Base-by-base conservation (phyloP, 2,329 filamentous ascomycete species). In the Colletotrichum spinosum region DNA sequence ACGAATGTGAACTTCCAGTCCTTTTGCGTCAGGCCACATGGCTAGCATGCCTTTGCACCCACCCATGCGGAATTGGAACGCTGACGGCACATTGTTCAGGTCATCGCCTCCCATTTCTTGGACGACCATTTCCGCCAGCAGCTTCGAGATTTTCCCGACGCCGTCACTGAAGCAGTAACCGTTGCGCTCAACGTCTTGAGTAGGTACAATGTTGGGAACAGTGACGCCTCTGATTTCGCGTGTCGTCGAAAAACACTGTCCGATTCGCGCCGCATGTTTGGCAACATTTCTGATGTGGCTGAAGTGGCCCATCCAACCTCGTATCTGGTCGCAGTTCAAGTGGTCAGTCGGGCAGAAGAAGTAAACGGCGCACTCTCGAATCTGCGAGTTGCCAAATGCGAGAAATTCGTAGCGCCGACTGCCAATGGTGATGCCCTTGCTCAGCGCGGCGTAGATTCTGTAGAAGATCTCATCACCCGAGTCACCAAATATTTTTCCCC, bases 171-270 rank as follows among this genome's bases (percentile, higher is more conserved):
- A 99, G 66, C 83, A 91, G 72, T 88, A 89, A 0, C 82, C 86
- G 51, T 92, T 88, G 2, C 84, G 83, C 64, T 88, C 81, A 17
- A 98, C 86, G 69, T 98, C 96, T 0, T 83, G 77, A 38, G 95
- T 92, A 4, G 81, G 87, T 6, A 82, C 81, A 11, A 86, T 81
- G 2, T 83, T 81, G 0, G 86, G 86, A 7, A 90, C 86, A 0
- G 83, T 84, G 25, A 89, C 87, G 13, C 88, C 85, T 35, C 82
- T 84, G 46, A 97, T 89, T 10, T 91, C 89, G 65, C 92, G 83
- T 0, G 96, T 99, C 0, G 95, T 97, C 0, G 96, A 97, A 74
- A 99, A 97, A 74, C 94, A 97, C 77, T 98, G 96, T 0, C 96
- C 96, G 15, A 98, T 82, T 35, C 96, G 88, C 35, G 96, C 93